phyloP scores from a whole-genome alignment of 352 stramenopile species.

The Phytophthora megakarya region DNA sequence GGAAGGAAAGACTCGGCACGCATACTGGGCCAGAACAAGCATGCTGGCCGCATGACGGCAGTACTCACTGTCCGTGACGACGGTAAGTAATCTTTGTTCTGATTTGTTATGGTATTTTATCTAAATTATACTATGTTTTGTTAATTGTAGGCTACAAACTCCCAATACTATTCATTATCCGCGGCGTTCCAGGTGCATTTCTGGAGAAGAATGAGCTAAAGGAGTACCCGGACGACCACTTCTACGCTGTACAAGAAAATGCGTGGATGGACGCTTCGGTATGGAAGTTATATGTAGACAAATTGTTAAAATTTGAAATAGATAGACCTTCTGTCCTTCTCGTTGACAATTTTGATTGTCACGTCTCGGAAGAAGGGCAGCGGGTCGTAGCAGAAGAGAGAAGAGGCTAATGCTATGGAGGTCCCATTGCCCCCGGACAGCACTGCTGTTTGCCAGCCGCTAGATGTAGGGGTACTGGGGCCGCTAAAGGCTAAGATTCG shows the following conservation, averaged over 20 bases:
- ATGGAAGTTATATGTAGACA: slow-evolving; percentile 5
- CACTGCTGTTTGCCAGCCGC: slow-evolving; percentile 22
- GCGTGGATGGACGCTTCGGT: too few relatives aligned
- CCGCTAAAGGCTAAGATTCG: slow-evolving; percentile 3
- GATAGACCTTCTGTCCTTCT: slow-evolving; percentile 10
- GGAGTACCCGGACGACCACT: too few relatives aligned
- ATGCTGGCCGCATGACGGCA: slow-evolving; percentile 4
- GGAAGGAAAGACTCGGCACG: not conserved
- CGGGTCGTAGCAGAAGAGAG: not conserved
- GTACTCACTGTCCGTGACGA: slow-evolving; percentile 6
- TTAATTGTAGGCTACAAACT: too few relatives aligned
- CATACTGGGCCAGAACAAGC: not conserved
- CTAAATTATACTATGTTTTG: not conserved
- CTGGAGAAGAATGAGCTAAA: too few relatives aligned
- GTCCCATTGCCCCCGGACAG: slow-evolving; percentile 8
- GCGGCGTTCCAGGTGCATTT: too few relatives aligned
- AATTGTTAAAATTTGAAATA: slow-evolving; percentile 12
- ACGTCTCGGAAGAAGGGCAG: slow-evolving; percentile 9
- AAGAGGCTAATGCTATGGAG: slow-evolving; percentile 1
- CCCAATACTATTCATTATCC: too few relatives aligned
- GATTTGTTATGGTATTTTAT: not conserved
- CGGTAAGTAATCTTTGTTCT: not conserved
- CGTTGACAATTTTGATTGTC: slow-evolving; percentile 1
- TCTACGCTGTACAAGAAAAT: not conserved
- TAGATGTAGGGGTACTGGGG: slow-evolving; percentile 24